Percentiles rank a stretch among this genome's conserved stretches.
Conservation (phyloP, 2,329 filamentous ascomycete species). For the Aspergillus phoenicis region DNA sequence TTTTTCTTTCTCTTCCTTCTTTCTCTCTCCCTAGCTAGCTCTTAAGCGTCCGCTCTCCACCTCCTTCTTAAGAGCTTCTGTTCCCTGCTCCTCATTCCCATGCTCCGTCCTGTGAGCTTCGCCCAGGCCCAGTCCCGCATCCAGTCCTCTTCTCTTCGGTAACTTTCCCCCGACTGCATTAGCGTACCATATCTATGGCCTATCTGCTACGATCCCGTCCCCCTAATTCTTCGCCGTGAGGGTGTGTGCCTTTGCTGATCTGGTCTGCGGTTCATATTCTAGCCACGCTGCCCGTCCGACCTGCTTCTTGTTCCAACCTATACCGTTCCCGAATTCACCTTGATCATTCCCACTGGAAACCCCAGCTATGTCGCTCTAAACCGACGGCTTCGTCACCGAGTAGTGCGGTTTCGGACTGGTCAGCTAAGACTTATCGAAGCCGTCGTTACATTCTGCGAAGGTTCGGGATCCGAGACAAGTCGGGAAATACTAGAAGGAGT, state of each 20-base stretch:
- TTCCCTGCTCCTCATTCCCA: constrained; percentile 19
- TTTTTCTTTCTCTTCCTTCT: constrained; percentile 28
- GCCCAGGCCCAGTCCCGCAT: constrained; percentile 15
- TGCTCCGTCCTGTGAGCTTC: constrained; percentile 22
- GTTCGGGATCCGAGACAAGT: constrained; percentile 15
- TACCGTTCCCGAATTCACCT: constrained; percentile 15
- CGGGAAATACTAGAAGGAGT: constrained; percentile 10
- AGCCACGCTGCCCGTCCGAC: constrained; percentile 18
- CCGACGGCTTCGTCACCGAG: constrained; percentile 18
- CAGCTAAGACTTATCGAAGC: constrained; percentile 24
- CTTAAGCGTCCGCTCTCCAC: constrained; percentile 15
- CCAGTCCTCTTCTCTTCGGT: constrained; percentile 21
- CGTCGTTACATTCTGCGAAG: constrained; percentile 14
- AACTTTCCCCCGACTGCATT: constrained; percentile 25
- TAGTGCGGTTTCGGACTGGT: constrained; percentile 26
- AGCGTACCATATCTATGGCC: constrained; percentile 20
- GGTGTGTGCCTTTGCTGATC: constrained; percentile 16
- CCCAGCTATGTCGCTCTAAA: constrained; percentile 36
- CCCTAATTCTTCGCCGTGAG: constrained; percentile 11
- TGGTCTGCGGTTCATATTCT: constrained; percentile 7
- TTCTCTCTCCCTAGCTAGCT: constrained; percentile 18
- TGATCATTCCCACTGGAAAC: constrained; percentile 3
- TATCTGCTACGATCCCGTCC: constrained; percentile 6
- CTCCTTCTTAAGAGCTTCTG: constrained; percentile 25
- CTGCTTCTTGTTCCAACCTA: constrained; percentile 14